A percentile compares a stretch with the other conserved stretches of the same genome.
Evolutionary conservation across 768 basidiomycete species (phyloP).

Genomic region (Peribolospora kevripleyi): DNA sequence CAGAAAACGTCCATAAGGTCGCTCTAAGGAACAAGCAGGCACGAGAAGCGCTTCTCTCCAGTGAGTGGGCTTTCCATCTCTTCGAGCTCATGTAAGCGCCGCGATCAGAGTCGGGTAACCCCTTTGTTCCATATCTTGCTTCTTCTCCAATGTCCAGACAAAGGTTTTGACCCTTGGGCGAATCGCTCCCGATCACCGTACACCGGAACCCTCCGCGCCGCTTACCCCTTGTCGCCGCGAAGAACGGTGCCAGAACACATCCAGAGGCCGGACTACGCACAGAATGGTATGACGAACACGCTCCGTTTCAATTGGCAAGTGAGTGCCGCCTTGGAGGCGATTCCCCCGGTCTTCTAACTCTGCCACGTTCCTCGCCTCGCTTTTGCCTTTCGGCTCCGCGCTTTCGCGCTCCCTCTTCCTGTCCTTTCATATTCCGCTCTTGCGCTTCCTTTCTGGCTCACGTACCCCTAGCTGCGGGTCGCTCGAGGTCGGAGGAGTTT

Average conservation of each 20-base stretch:
- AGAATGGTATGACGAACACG: conserved; percentile 27
- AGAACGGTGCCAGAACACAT: conserved; percentile 63
- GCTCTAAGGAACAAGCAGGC: too few relatives aligned
- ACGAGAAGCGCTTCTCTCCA: conserved; percentile 1
- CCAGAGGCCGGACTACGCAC: conserved; percentile 65
- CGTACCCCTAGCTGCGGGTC: conserved; percentile 19
- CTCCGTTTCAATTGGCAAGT: neutral
- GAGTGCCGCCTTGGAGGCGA: neutral
- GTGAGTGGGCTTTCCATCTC: conserved; percentile 14
- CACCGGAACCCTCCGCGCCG: conserved; percentile 54
- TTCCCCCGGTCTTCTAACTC: too few relatives aligned
- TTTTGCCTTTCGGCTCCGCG: too few relatives aligned
- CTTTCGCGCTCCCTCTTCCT: conserved; percentile 15
- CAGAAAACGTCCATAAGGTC: too few relatives aligned
- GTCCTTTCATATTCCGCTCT: conserved; percentile 18
- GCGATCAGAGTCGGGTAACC: conserved; percentile 14
- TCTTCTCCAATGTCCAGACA: conserved; percentile 27
- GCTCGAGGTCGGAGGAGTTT: conserved; percentile 28
- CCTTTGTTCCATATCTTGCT: neutral
- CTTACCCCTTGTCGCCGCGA: conserved; percentile 63
- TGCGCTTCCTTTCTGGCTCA: neutral
- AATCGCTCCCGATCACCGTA: conserved; percentile 24
- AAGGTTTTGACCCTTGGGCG: conserved; percentile 55
- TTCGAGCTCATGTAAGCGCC: conserved; percentile 18
- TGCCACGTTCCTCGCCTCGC: too few relatives aligned